A percentile compares a stretch with the other conserved stretches of the same genome.
phyloP scores from a whole-genome alignment of 2,329 filamentous ascomycete species.

The Pseudogymnoascus sp. region DNA sequence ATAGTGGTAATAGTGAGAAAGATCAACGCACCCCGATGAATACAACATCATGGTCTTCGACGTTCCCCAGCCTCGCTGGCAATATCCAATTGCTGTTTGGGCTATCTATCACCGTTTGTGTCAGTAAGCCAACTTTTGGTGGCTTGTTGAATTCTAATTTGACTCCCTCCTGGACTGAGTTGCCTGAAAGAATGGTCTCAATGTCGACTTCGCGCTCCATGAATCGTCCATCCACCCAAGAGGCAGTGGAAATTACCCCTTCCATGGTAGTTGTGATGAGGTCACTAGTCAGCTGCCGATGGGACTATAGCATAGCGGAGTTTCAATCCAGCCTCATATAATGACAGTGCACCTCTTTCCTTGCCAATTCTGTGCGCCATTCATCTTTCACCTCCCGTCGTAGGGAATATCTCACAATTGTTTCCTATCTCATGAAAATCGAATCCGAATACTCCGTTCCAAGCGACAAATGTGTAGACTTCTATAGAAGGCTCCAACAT shows the following conservation, averaged over 20 bases:
- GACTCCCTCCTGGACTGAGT: background rate
- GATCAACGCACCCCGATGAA: slow-evolving; percentile 64
- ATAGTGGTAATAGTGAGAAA: slow-evolving; percentile 10
- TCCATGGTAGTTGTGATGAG: background rate
- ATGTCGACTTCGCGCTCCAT: slow-evolving; percentile 6
- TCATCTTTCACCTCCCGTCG: slow-evolving; percentile 1
- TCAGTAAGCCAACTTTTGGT: slow-evolving; percentile 62
- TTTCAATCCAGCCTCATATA: background rate
- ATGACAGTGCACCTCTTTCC: background rate
- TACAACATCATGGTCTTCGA: slow-evolving; percentile 68
- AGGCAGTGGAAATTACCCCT: background rate
- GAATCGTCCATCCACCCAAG: slow-evolving; percentile 4
- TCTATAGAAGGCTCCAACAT: background rate
- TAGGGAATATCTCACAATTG: background rate
- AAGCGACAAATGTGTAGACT: background rate
- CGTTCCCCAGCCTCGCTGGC: slow-evolving; percentile 66
- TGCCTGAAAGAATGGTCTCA: slow-evolving; percentile 1
- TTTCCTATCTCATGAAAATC: background rate
- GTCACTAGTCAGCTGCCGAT: background rate
- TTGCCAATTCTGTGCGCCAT: background rate
- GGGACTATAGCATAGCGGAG: background rate
- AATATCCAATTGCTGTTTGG: slow-evolving; percentile 69
- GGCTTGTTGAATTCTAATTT: slow-evolving; percentile 24
- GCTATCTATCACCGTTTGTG: slow-evolving; percentile 68
- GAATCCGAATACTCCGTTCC: background rate